Evolutionary conservation across 2,329 filamentous ascomycete species (phyloP), one percentile per base, ranked within the genome.

Genomic region (Aspergillus thermomutatus): DNA sequence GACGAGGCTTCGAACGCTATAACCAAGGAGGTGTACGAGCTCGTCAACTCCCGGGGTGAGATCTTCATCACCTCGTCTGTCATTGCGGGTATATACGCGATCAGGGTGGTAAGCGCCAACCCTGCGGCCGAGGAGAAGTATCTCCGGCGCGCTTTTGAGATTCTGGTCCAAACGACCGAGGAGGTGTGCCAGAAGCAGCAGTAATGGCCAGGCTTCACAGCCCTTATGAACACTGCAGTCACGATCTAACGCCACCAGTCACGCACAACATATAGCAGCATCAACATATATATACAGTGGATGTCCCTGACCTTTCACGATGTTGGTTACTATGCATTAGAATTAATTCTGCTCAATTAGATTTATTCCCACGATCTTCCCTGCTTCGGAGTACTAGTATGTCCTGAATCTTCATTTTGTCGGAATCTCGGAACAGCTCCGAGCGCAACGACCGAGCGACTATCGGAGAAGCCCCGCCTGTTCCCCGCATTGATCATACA

Each of bases 11-110:
- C 83, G 11, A 91, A 94, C 64, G 77, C 75, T 21, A 68, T 89
- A 10, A 95, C 92, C 0, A 88, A 88, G 73, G 80, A 82, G 54
- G 83, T 96, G 11, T 93, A 90, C 66, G 89, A 94, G 66, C 73
- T 79, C 25, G 82, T 96, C 27, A 93, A 95, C 66, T 78, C 79
- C 3, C 78, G 83, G 7, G 91, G 91, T 1, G 85, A 91, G 72
- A 89, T 96, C 55, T 97, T 91, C 74, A 77, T 97, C 25, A 97
- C 92, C 0, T 88, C 86, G 45, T 89, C 87, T 1, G 83, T 91
- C 4, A 81, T 96, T 11, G 85, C 84, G 8, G 89, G 86, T 1
- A 80, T 86, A 21, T 91, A 91, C 72, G 87, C 89, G 1, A 95
- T 97, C 59, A 82, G 93, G 0, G 85, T 97, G 40, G 88, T 93